A percentile compares a stretch with the other conserved stretches of the same genome.
These are phyloP conservation scores for Babesia divergens DNA, from an alignment of 169 alveolate genomes.

Conservation along the genomic window DNA sequence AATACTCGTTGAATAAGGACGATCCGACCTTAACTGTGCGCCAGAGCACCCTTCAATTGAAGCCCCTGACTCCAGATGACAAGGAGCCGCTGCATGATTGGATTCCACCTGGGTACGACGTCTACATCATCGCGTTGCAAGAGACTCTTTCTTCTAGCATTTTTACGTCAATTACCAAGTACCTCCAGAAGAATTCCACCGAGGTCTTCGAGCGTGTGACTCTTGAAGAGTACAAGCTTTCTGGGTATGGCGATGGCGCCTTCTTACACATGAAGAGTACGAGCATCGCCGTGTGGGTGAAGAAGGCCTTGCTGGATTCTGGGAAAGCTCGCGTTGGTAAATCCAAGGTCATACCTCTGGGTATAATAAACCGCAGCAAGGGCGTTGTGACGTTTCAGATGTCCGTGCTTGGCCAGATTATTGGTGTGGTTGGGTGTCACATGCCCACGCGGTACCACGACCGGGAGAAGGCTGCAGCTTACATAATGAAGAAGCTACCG, in stretches of 20 bases:
- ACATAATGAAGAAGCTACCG: slow-evolving; percentile 63
- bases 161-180: slow-evolving; percentile 61
- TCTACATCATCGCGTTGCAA: slow-evolving; percentile 78
- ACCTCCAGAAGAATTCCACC: slow-evolving; percentile 60
- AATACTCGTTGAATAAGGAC: too few relatives aligned
- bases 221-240: slow-evolving; percentile 72
- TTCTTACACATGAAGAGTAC: slow-evolving; percentile 78
- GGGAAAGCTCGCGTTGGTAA: slow-evolving; percentile 63
- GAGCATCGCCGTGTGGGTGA: slow-evolving; percentile 71
- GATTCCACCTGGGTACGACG: slow-evolving; percentile 76
- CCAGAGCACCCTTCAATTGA: slow-evolving; percentile 1
- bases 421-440: slow-evolving; percentile 82
- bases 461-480: slow-evolving; percentile 70
- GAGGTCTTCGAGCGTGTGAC: slow-evolving; percentile 66
- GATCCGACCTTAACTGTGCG: not conserved
- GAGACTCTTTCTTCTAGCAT: slow-evolving; percentile 77
- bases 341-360: slow-evolving; percentile 64
- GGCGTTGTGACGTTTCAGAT: slow-evolving; percentile 78
- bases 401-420: slow-evolving; percentile 62
- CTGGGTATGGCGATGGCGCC: slow-evolving; percentile 85
- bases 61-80: slow-evolving; percentile 45
- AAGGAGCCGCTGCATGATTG: slow-evolving; percentile 73
- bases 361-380: slow-evolving; percentile 77
- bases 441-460: slow-evolving; percentile 76
- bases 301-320: slow-evolving; percentile 51